A percentile compares a stretch with the other conserved stretches of the same genome.
phyloP scores from a whole-genome alignment of 2,329 filamentous ascomycete genomes.

The Dactylellina leptospora region DNA sequence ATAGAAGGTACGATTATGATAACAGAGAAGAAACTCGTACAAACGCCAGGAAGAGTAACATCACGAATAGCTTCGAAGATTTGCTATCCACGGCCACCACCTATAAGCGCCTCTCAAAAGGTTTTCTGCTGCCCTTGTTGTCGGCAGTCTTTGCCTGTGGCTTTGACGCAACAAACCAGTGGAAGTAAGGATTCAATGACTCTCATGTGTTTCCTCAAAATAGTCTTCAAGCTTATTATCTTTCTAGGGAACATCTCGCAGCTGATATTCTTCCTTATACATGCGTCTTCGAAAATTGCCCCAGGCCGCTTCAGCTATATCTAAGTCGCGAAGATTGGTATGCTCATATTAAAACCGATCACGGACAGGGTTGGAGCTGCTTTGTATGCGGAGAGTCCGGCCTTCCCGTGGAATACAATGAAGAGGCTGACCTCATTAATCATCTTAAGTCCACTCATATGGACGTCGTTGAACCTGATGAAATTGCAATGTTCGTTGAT shows the following conservation, averaged over 20 bases:
- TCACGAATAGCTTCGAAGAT: slow-evolving; percentile 12
- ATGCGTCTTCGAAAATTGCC: slow-evolving; percentile 28
- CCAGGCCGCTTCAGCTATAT: slow-evolving; percentile 28
- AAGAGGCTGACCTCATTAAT: slow-evolving; percentile 16
- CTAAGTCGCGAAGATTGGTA: slow-evolving; percentile 41
- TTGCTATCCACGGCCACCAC: slow-evolving; percentile 24
- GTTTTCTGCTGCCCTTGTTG: slow-evolving; percentile 39
- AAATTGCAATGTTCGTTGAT: slow-evolving; percentile 41
- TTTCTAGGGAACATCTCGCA: slow-evolving; percentile 42
- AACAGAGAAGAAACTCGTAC: background rate
- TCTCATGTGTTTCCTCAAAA: background rate
- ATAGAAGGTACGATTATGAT: slow-evolving; percentile 33
- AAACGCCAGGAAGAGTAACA: slow-evolving; percentile 11
- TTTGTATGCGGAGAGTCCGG: slow-evolving; percentile 23
- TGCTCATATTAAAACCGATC: slow-evolving; percentile 39
- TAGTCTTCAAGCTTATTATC: slow-evolving; percentile 1
- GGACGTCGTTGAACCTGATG: slow-evolving; percentile 22
- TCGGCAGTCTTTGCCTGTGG: slow-evolving; percentile 12
- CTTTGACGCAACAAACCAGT: slow-evolving; percentile 26
- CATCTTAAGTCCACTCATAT: slow-evolving; percentile 17
- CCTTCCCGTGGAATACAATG: slow-evolving; percentile 11
- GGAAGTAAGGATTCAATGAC: slow-evolving; percentile 46
- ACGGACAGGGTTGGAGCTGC: slow-evolving; percentile 33
- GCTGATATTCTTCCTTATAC: slow-evolving; percentile 44
- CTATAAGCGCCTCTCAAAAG: background rate